phyloP scores from a whole-genome alignment of 257 asterid genomes.

The Nicotiana undulata region DNA sequence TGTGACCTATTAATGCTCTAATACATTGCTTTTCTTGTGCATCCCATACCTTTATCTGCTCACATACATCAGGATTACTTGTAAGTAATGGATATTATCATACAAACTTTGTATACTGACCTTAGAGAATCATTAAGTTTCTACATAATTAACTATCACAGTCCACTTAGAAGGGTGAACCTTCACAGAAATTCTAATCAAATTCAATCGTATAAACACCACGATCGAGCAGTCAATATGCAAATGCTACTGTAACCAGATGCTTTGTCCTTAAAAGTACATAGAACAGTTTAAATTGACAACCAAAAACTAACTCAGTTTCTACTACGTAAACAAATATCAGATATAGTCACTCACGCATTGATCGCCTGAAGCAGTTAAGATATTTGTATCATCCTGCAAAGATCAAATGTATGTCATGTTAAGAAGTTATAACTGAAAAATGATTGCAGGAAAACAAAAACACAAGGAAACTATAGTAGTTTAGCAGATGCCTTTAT shows the following conservation, averaged over 20 bases:
- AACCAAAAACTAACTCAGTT: background rate
- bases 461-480: background rate
- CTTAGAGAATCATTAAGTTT: no score
- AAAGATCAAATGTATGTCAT: constrained; percentile 7
- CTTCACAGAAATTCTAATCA: background rate
- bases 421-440: background rate
- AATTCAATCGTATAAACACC: no score
- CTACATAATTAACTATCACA: background rate
- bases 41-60: constrained; percentile 82
- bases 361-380: constrained; percentile 98
- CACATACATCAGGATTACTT: background rate
- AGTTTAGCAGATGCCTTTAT: background rate
- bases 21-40: constrained; percentile 53
- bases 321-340: background rate
- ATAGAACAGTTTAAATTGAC: background rate
- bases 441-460: background rate
- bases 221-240: no score
- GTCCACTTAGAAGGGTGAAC: background rate
- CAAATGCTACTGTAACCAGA: background rate
- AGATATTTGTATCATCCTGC: constrained; percentile 61
- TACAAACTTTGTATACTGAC: background rate
- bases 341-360: constrained; percentile 47
- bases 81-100: background rate
- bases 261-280: background rate
- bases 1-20: constrained; percentile 63